These are phyloP conservation scores for Monosporascus sp. DNA, from an alignment of 2,329 filamentous ascomycete genomes.

Conservation along the genomic window DNA sequence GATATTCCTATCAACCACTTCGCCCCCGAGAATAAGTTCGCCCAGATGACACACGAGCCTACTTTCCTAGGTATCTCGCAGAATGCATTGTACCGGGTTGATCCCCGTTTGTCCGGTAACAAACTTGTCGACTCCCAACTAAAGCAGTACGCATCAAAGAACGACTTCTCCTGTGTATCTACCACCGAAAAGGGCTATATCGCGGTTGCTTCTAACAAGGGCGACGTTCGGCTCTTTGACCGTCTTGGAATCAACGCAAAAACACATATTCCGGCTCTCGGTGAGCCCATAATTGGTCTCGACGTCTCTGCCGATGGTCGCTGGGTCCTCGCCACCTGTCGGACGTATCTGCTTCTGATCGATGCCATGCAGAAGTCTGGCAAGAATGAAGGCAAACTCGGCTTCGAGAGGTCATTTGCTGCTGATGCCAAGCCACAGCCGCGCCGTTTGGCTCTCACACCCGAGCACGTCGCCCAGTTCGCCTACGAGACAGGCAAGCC, in stretches of 20 bases:
- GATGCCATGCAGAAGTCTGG: constrained; percentile 86
- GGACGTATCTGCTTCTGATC: constrained; percentile 90
- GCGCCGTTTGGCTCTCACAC: constrained; percentile 80
- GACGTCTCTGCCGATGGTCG: constrained; percentile 94
- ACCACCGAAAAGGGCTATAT: constrained; percentile 97
- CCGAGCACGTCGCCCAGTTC: constrained; percentile 93
- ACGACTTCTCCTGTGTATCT: constrained; percentile 89
- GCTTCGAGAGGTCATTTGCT: constrained; percentile 88
- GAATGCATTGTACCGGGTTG: constrained; percentile 89
- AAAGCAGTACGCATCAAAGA: constrained; percentile 96
- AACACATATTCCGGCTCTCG: constrained; percentile 91
- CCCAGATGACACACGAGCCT: constrained; percentile 92
- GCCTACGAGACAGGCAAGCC: constrained; percentile 89
- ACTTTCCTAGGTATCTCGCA: constrained; percentile 90
- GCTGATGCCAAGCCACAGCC: constrained; percentile 93
- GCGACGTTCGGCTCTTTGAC: constrained; percentile 94
- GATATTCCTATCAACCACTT: constrained; percentile 91
- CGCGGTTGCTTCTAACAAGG: constrained; percentile 95
- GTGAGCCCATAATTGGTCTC: constrained; percentile 89
- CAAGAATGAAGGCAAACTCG: constrained; percentile 97
- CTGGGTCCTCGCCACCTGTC: constrained; percentile 91
- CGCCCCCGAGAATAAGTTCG: constrained; percentile 94
- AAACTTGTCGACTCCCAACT: constrained; percentile 91
- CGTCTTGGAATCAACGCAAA: constrained; percentile 95
- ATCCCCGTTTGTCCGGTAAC: constrained; percentile 81